phyloP scores from a whole-genome alignment of 73 alveolate species.

The Blepharisma stoltei region DNA sequence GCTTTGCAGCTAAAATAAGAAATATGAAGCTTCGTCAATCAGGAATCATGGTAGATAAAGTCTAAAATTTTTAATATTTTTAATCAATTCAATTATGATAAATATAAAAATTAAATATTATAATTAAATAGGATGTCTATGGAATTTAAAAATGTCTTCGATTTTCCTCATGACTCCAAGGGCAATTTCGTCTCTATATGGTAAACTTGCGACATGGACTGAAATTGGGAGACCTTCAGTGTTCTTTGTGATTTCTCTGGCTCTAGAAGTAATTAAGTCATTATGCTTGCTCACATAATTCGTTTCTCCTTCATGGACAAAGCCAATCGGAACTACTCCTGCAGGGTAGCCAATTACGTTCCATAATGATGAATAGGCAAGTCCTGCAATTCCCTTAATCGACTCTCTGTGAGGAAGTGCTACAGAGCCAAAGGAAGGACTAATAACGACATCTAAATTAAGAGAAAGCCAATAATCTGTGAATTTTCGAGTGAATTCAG shows the following conservation, averaged over 20 bases:
- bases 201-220: neutral
- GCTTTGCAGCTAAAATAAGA: too few relatives aligned
- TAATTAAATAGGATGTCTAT: too few relatives aligned
- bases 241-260: neutral
- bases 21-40: too few relatives aligned
- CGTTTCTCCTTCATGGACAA: neutral
- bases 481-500: neutral
- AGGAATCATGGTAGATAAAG: too few relatives aligned
- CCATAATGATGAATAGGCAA: neutral
- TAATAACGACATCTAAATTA: neutral
- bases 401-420: neutral
- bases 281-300: neutral
- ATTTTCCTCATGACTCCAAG: neutral
- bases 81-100: too few relatives aligned
- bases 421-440: neutral
- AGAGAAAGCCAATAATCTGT: neutral
- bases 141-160: neutral
- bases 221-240: neutral
- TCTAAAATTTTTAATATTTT: too few relatives aligned
- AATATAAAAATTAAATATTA: too few relatives aligned
- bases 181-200: neutral
- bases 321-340: constrained; percentile 13
- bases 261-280: neutral
- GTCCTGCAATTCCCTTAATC: neutral
- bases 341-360: neutral